Evolutionary conservation across 2,329 filamentous ascomycete genomes (phyloP), one percentile per base, ranked within the genome.

Genomic region (Exophiala aquamarina): DNA sequence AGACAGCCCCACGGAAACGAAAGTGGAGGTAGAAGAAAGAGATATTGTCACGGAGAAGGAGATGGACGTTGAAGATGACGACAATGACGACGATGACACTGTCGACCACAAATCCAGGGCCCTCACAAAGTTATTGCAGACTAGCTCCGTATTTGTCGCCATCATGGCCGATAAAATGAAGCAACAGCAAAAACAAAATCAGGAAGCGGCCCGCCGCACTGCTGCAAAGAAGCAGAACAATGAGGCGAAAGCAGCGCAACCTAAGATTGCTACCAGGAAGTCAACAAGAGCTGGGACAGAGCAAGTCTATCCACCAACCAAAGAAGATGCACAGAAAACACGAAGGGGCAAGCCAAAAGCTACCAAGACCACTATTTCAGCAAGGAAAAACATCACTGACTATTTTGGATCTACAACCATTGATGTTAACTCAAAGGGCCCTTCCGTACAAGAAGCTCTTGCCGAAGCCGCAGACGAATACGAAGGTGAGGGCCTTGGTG

Each of bases 351-450:
- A 56, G 48, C 11, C 23, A 66, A 61, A 46, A 59, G 55, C 44
- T 60, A 59, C 18, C 56, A 59, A 33, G n/a, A 54, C 60, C 9
- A 64, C 60, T 52, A 49, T 56, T 18, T 49, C 56, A 15, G 43
- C 49, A 34, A 62, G 63, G 35, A 58, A 54, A 34, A 54, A 47
- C 47, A 83, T 85, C 28, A 74, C 78, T 0, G 76, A 73, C 51
- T 84, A 79, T 57, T 79, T 84, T 61, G 78, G 78, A 51, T 83
- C 82, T 55, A 75, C 77, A 19, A 75, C 83, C 23, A 59, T 83
- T 20, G 63, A 79, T 47, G 71, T 76, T 11, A 72, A 76, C 29
- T 72, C 75, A 14, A 74, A 75, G 1, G 71, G 77, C 20, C 69
- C 73, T 3, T 76, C 72, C 0, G 74, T 84, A 1, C 70, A 77